Evolutionary conservation across 2,329 filamentous ascomycete genomes (phyloP).

Genomic region (Mariannaea elegans): DNA sequence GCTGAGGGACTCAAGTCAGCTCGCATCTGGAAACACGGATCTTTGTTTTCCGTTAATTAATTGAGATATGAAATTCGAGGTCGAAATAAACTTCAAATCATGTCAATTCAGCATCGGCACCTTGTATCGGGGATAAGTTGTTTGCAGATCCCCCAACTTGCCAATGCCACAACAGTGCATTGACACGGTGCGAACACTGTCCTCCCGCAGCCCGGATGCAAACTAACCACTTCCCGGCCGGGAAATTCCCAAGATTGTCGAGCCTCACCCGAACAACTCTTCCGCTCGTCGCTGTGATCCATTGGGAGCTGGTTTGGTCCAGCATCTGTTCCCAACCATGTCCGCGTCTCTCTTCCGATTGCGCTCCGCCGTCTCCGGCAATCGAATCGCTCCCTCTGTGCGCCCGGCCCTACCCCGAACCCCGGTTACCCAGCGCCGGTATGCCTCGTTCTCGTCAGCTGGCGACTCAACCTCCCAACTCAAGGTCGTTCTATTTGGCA

Average conservation of each 20-base stretch:
- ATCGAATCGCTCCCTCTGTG: constrained; percentile 29
- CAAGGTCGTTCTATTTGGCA: constrained; percentile 52
- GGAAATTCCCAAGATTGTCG: constrained; percentile 36
- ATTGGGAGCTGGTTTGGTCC: constrained; percentile 43
- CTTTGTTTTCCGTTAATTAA: not conserved
- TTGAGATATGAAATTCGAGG: not conserved
- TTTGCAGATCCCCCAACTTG: not conserved
- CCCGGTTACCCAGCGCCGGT: constrained; percentile 39
- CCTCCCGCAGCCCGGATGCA: constrained; percentile 19
- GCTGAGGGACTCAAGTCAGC: too few species aligned
- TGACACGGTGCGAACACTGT: constrained; percentile 34
- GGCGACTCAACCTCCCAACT: constrained; percentile 39
- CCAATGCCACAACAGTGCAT: constrained; percentile 26
- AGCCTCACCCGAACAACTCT: constrained; percentile 40
- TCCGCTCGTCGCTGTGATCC: constrained; percentile 34
- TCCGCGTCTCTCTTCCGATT: constrained; percentile 38
- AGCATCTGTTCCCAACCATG: constrained; percentile 39
- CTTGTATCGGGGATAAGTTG: not conserved
- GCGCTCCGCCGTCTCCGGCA: constrained; percentile 30
- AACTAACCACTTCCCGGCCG: constrained; percentile 27
- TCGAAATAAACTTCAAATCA: not conserved
- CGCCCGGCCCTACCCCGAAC: constrained; percentile 30
- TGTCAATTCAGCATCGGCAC: not conserved
- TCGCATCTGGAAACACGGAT: too few species aligned
- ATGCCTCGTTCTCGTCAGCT: constrained; percentile 46